Conservation (phyloP, 176 grass and related monocot species). For the Microstegium vimineum region DNA sequence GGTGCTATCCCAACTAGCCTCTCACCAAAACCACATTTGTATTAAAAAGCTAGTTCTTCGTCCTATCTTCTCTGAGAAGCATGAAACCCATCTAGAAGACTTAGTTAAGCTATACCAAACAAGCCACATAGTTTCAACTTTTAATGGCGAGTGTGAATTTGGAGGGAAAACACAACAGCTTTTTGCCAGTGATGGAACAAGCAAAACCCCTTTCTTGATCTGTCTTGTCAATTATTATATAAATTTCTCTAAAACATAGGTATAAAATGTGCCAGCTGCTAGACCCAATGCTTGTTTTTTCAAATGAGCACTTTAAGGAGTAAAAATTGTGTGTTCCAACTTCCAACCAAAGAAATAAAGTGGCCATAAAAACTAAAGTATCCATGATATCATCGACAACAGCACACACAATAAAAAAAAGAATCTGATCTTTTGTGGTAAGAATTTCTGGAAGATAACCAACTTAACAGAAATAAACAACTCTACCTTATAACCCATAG, state of each 20-base stretch:
- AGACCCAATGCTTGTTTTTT: not conserved
- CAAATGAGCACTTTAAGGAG: not conserved
- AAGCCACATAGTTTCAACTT: not conserved
- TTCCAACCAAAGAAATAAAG: not conserved
- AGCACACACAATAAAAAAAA: not conserved
- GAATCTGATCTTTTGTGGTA: not conserved
- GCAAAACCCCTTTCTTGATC: not conserved
- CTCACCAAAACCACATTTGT: not conserved
- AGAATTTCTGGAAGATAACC: not conserved
- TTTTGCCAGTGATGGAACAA: not conserved
- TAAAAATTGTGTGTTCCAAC: not conserved
- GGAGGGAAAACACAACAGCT: not conserved
- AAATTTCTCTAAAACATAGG: not conserved
- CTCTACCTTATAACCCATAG: not conserved
- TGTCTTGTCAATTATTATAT: not conserved
- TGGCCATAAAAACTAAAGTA: not conserved
- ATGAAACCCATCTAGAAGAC: not conserved
- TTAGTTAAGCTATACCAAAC: not conserved
- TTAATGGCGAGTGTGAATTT: not conserved
- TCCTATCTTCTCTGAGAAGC: not conserved
- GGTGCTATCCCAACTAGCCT: not conserved
- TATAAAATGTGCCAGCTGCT: not conserved
- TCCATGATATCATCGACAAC: not conserved
- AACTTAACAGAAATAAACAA: not conserved
- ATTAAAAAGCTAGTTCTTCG: conserved; percentile 1